Evolutionary conservation across 1,284 basidiomycete genomes (phyloP).

Genomic region (Takashimella tepidaria): DNA sequence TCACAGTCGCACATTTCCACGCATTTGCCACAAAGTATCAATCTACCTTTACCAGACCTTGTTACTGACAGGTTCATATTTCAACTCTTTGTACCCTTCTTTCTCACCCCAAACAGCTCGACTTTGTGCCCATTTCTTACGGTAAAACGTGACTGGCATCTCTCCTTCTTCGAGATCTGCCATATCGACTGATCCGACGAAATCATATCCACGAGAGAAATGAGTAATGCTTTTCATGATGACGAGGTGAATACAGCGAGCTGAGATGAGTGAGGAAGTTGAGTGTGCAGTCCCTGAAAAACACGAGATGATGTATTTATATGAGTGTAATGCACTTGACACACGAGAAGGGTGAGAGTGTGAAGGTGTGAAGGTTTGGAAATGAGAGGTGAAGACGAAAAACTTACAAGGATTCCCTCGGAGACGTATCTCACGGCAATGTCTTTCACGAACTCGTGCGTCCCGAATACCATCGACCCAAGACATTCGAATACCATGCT

Average conservation of each 20-base stretch:
- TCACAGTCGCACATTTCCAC: no score
- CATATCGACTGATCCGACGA: conserved; percentile 38
- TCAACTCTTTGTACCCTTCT: background rate
- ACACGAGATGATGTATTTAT: no score
- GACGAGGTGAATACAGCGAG: conserved; percentile 38
- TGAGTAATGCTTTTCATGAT: conserved; percentile 40
- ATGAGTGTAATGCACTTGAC: no score
- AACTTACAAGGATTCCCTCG: conserved; percentile 40
- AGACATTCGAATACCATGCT: conserved; percentile 39
- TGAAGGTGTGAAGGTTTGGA: no score
- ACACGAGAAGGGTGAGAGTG: no score
- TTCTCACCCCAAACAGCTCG: background rate
- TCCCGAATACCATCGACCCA: conserved; percentile 42
- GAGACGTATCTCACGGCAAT: conserved; percentile 41
- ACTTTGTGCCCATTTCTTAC: conserved; percentile 3
- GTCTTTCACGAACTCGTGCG: conserved; percentile 38
- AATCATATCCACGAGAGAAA: conserved; percentile 30
- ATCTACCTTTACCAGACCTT: background rate
- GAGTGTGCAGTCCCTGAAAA: conserved; percentile 32
- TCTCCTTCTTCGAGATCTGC: conserved; percentile 40
- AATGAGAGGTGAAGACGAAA: no score
- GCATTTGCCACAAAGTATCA: no score
- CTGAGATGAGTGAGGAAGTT: conserved; percentile 35
- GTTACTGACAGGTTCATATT: background rate
- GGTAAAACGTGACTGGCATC: conserved; percentile 39